phyloP scores from a whole-genome alignment of 495 filamentous ascomycete species.

The Daldinia childiae region DNA sequence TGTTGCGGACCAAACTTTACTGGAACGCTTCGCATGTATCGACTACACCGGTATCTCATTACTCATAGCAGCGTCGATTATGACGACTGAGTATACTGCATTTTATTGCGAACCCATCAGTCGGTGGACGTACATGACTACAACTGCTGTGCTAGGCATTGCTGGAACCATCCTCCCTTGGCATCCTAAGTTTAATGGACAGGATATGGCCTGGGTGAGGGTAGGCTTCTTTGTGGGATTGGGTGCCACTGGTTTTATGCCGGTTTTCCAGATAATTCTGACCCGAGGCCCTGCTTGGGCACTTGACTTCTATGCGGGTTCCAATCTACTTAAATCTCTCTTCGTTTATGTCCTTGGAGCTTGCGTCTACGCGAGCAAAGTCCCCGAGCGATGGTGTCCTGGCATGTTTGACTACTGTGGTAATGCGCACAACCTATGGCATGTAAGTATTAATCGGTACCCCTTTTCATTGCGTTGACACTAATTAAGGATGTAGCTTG shows the following conservation, averaged over 20 bases:
- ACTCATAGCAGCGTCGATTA: constrained; percentile 94
- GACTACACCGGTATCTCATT: constrained; percentile 99
- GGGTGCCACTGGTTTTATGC: constrained; percentile 89
- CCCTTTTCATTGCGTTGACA: neutral
- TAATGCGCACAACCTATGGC: constrained; percentile 97
- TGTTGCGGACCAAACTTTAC: constrained; percentile 85
- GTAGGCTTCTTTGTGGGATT: constrained; percentile 93
- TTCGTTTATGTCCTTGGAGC: constrained; percentile 87
- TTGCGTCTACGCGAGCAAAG: constrained; percentile 87
- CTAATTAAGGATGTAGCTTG: constrained; percentile 50
- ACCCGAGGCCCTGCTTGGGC: constrained; percentile 80
- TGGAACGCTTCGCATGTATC: constrained; percentile 97
- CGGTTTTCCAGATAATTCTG: constrained; percentile 80
- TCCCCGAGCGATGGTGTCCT: constrained; percentile 92
- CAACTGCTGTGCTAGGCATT: constrained; percentile 82
- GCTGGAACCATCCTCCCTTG: constrained; percentile 93
- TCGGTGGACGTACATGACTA: constrained; percentile 85
- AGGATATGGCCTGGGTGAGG: constrained; percentile 89
- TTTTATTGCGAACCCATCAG: constrained; percentile 96
- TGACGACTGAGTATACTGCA: constrained; percentile 97
- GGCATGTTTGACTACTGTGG: constrained; percentile 95
- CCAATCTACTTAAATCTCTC: constrained; percentile 84
- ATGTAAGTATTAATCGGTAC: constrained; percentile 59
- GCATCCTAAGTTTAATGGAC: constrained; percentile 94
- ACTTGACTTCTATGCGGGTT: constrained; percentile 78